Conservation (phyloP, 1,284 basidiomycete species). For the Malassezia arunalokei region DNA sequence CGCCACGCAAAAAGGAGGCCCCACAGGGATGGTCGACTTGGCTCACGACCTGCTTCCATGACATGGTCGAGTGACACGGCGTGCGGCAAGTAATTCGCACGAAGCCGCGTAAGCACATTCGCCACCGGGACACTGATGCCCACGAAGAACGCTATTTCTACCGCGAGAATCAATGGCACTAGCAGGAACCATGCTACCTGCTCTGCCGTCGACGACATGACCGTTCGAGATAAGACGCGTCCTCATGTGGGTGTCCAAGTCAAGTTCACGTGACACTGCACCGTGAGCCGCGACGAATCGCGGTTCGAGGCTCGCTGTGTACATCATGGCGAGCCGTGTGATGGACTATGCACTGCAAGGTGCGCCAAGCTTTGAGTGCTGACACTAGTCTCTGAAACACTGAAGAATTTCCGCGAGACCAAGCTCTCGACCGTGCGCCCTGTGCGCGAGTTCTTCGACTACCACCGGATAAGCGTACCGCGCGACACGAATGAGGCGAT, state of each 20-base stretch:
- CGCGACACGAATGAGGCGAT: constrained; percentile 55
- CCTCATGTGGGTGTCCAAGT: too few relatives aligned
- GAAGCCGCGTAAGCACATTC: constrained; percentile 35
- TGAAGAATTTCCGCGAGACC: constrained; percentile 54
- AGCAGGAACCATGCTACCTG: background rate
- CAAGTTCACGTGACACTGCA: too few relatives aligned
- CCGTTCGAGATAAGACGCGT: too few relatives aligned
- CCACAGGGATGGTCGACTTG: constrained; percentile 9
- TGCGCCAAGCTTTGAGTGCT: background rate
- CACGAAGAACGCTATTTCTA: background rate
- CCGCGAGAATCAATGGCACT: background rate
- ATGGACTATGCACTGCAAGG: constrained; percentile 14
- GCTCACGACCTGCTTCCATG: constrained; percentile 32
- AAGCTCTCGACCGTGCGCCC: constrained; percentile 68
- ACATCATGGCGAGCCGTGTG: constrained; percentile 14
- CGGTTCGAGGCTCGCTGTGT: background rate
- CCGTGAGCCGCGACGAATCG: too few relatives aligned
- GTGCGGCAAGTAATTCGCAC: constrained; percentile 43
- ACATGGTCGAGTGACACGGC: constrained; percentile 41
- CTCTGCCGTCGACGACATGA: background rate
- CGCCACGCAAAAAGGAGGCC: constrained; percentile 19
- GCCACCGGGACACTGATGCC: constrained; percentile 25
- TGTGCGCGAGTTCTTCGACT: constrained; percentile 60
- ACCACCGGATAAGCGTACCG: constrained; percentile 65
- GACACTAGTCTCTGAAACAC: constrained; percentile 26